phyloP scores from a whole-genome alignment of 306 rosid genomes.

The Pachyrhizus erosus region DNA sequence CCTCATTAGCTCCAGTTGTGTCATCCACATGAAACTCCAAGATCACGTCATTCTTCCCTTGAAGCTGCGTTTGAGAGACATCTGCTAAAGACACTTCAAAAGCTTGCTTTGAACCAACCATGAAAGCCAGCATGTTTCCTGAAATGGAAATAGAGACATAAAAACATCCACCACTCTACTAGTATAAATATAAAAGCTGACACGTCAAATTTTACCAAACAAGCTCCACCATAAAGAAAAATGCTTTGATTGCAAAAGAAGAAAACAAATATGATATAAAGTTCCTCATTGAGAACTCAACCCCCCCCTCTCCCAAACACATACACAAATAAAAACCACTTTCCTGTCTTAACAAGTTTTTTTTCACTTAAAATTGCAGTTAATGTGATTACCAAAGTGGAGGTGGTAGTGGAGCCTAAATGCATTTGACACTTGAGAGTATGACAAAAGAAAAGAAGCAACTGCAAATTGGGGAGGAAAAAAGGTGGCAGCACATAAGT shows the following conservation, averaged over 20 bases:
- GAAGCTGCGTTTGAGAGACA: constrained; percentile 94
- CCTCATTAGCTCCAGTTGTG: constrained; percentile 99
- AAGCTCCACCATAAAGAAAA: background rate
- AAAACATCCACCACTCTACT: constrained; percentile 12
- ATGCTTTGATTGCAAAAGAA: constrained; percentile 16
- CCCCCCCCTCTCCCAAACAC: background rate
- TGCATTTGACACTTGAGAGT: background rate
- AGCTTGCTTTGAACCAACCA: constrained; percentile 95
- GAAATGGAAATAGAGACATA: constrained; percentile 43
- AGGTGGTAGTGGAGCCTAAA: constrained; percentile 13
- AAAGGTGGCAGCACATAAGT: background rate
- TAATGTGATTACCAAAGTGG: background rate
- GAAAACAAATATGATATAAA: constrained; percentile 23
- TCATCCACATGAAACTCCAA: constrained; percentile 98
- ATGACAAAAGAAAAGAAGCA: background rate
- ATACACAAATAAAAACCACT: background rate
- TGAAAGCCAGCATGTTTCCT: constrained; percentile 91
- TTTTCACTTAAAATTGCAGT: background rate
- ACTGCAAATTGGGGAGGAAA: background rate
- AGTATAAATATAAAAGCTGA: background rate
- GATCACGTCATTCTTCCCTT: constrained; percentile 93
- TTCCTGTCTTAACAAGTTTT: background rate
- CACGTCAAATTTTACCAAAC: constrained; percentile 18
- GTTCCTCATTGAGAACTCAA: constrained; percentile 16
- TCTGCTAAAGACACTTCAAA: constrained; percentile 98